Percentiles rank a stretch among this genome's conserved stretches.
Evolutionary conservation across 2,329 filamentous ascomycete genomes (phyloP).

Genomic region (Cladophialophora immunda): DNA sequence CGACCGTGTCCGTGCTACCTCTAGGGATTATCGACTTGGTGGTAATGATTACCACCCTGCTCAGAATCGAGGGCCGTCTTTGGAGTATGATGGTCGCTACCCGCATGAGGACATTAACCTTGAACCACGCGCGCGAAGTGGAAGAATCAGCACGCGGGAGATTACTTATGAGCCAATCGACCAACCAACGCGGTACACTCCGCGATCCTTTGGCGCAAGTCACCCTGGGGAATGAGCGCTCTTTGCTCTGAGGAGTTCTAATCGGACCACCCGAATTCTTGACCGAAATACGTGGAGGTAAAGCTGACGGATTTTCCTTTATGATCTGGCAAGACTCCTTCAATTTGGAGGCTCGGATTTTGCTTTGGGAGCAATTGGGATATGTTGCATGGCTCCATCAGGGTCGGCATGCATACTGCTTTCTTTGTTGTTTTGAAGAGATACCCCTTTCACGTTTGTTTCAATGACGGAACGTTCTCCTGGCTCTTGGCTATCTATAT

Average conservation of each 20-base stretch:
- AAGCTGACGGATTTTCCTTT: neutral
- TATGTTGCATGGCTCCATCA: conserved; percentile 1
- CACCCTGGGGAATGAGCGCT: conserved; percentile 5
- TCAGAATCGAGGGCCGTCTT: neutral
- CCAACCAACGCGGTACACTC: conserved; percentile 2
- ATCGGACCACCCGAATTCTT: neutral
- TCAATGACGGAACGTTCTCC: neutral
- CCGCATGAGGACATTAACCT: neutral
- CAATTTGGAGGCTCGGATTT: neutral
- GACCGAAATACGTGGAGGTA: neutral
- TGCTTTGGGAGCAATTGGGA: neutral
- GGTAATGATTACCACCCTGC: neutral
- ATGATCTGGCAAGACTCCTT: neutral
- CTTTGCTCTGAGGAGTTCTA: neutral
- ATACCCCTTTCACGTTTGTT: conserved; percentile 8
- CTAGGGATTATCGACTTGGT: conserved; percentile 2
- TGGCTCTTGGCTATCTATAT: too few species aligned
- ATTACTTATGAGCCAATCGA: conserved; percentile 23
- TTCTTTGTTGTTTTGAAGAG: conserved; percentile 12
- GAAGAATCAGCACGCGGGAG: conserved; percentile 15
- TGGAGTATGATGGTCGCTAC: conserved; percentile 13
- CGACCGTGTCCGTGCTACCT: neutral
- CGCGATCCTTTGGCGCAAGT: conserved; percentile 11
- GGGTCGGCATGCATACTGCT: conserved; percentile 9
- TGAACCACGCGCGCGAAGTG: conserved; percentile 8